These are phyloP conservation scores for Isoetes taiwanensis DNA, from an alignment of 75 land plant genomes.

Conservation along the genomic window DNA sequence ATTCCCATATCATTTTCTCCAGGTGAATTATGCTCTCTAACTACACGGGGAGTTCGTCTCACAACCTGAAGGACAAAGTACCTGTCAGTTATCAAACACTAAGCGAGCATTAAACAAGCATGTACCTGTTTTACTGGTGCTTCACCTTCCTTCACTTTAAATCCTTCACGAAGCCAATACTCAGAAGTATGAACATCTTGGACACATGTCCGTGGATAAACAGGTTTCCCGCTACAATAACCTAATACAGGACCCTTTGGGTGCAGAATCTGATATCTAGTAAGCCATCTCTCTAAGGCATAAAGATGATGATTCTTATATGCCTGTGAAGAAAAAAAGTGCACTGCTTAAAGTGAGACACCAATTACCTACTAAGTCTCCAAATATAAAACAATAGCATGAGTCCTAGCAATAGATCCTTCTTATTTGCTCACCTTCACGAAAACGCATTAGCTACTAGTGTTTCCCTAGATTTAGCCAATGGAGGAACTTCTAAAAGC, in stretches of 20 bases:
- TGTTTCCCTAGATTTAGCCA: too few species aligned
- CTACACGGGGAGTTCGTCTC: conserved; percentile 22
- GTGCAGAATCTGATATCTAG: conserved; percentile 61
- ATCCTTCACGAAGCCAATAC: conserved; percentile 80
- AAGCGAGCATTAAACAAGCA: background rate
- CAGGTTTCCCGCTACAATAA: conserved; percentile 74
- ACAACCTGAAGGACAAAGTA: conserved; percentile 25
- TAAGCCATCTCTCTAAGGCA: conserved; percentile 89
- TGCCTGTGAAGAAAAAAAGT: conserved; percentile 36
- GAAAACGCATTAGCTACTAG: too few species aligned
- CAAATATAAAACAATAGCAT: too few species aligned
- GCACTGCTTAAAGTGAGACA: background rate
- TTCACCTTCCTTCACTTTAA: conserved; percentile 58
- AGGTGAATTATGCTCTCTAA: conserved; percentile 1
- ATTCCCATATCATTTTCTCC: conserved; percentile 10
- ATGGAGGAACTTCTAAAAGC: too few species aligned
- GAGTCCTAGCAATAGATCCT: too few species aligned
- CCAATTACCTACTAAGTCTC: too few species aligned
- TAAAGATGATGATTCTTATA: conserved; percentile 77
- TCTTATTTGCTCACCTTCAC: too few species aligned
- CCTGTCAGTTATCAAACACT: background rate
- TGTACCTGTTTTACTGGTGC: conserved; percentile 69
- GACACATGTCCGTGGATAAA: conserved; percentile 81
- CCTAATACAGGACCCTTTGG: conserved; percentile 93
- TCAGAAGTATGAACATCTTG: conserved; percentile 59